phyloP scores from a whole-genome alignment of 257 asterid genomes.

The Solanum dulcamara region DNA sequence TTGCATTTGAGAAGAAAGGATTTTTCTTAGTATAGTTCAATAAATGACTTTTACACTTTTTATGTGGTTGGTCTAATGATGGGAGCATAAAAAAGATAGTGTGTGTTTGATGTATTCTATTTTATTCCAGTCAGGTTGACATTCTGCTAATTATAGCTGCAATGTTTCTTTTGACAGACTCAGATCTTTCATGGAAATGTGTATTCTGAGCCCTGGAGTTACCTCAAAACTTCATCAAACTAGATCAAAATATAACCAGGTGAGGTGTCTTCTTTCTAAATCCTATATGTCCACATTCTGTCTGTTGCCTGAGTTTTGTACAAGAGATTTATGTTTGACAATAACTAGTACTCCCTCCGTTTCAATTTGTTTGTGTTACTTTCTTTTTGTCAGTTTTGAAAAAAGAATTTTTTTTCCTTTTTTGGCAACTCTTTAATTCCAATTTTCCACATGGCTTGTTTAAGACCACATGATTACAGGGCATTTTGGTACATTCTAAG shows the following conservation, averaged over 20 bases:
- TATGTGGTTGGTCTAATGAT: neutral
- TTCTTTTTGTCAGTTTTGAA: neutral
- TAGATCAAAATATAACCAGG: conserved; percentile 42
- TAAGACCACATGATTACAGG: neutral
- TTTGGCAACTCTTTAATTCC: neutral
- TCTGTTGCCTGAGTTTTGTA: neutral
- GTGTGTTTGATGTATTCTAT: neutral
- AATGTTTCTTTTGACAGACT: conserved; percentile 42
- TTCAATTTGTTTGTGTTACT: neutral
- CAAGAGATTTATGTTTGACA: neutral
- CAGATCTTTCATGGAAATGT: conserved; percentile 92
- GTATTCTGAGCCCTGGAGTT: conserved; percentile 81
- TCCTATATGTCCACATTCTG: neutral
- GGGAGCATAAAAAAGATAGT: neutral
- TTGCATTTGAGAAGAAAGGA: neutral
- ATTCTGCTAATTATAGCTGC: neutral
- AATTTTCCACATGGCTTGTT: neutral
- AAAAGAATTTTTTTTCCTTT: neutral
- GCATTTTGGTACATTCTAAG: neutral
- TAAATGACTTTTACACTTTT: neutral
- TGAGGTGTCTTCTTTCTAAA: conserved; percentile 14
- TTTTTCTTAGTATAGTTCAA: neutral
- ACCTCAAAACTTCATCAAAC: conserved; percentile 52
- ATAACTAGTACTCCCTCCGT: neutral
- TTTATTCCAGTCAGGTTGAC: neutral